Conservation (phyloP, 2,329 filamentous ascomycete genomes). For the Pseudogymnoascus sp. region DNA sequence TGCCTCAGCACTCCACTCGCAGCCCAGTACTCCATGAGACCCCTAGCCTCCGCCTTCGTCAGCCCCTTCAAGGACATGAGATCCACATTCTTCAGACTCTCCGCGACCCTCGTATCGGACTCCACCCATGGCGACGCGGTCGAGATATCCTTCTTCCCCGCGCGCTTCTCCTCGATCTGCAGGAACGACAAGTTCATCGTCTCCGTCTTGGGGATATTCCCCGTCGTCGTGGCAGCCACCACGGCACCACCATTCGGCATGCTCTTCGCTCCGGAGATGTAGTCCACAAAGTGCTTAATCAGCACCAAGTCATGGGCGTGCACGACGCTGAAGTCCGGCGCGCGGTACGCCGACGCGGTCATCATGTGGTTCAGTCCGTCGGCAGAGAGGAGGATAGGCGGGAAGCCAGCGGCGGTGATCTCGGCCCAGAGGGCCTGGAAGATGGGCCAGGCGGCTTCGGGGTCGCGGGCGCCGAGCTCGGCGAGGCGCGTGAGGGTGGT, state of each 20-base stretch:
- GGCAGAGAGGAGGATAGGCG: constrained; percentile 60
- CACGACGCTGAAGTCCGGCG: constrained; percentile 60
- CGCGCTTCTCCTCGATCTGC: constrained; percentile 40
- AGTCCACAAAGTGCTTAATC: constrained; percentile 64
- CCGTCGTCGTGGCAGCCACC: constrained; percentile 64
- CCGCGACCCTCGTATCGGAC: constrained; percentile 47
- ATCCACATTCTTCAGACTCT: constrained; percentile 41
- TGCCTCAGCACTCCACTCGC: constrained; percentile 70
- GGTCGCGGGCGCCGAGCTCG: constrained; percentile 60
- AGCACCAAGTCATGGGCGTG: constrained; percentile 81
- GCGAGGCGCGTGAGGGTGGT: constrained; percentile 60
- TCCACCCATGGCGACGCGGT: constrained; percentile 44
- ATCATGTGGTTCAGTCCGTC: constrained; percentile 80
- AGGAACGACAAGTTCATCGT: constrained; percentile 61
- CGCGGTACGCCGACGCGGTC: constrained; percentile 67
- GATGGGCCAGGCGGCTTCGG: constrained; percentile 69
- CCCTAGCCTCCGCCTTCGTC: constrained; percentile 64
- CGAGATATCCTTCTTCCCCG: constrained; percentile 31
- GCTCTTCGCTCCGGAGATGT: constrained; percentile 51
- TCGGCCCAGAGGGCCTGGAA: constrained; percentile 78
- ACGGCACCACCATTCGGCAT: constrained; percentile 70
- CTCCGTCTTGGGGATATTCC: constrained; percentile 56
- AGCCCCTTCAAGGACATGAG: constrained; percentile 58
- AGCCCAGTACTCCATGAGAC: constrained; percentile 89
- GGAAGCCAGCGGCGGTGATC: constrained; percentile 47